Base-by-base conservation (phyloP, 1,139 yeast genomes). In the Geotrichum restrictum region DNA sequence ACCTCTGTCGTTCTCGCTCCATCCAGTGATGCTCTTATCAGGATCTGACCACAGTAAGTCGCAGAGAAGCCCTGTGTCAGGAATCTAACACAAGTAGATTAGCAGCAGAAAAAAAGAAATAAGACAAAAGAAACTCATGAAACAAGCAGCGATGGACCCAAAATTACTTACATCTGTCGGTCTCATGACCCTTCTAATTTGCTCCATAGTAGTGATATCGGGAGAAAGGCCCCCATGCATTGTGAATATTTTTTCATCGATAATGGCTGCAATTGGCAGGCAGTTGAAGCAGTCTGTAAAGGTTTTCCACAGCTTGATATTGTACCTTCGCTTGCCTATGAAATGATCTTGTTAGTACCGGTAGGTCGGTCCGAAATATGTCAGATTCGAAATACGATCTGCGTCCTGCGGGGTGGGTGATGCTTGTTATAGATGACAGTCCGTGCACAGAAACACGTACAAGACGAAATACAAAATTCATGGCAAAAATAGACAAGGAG, bases 181-280 rank as follows among this genome's bases (percentile, higher is more conserved):
- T 74, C 98, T 84, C 96, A 89, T 91, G 59, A 93, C 96, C 69
- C 96, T 82, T 77, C 97, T 85, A 66, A 93, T 91, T 74, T 93
- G 98, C 71, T 91, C 97, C 98, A 93, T 88, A 53, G 95, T 82
- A 75, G 88, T 91, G 70, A 93, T 81, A 73, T 91, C 97, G 49
- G 98, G 98, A 33, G 96, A 87, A 64, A 93, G 79, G 56, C 98
- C 98, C 64, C 98, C 98, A 73, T 93, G 98, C 96, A 93, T 89
- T 60, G 97, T 88, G 71, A 93, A 91, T 72, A 93, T 93, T 76
- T 91, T 91, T 71, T 91, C 98, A 70, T 91, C 98, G 62, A 93
- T 88, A 64, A 91, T 91, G 54, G 98, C 98, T 55, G 98, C 98
- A 69, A 93, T 91, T 58, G 98, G 98, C 70, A 93, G 79, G 73